Base-by-base conservation (phyloP, 331 rosid species). In the Pyrus hybrid region DNA sequence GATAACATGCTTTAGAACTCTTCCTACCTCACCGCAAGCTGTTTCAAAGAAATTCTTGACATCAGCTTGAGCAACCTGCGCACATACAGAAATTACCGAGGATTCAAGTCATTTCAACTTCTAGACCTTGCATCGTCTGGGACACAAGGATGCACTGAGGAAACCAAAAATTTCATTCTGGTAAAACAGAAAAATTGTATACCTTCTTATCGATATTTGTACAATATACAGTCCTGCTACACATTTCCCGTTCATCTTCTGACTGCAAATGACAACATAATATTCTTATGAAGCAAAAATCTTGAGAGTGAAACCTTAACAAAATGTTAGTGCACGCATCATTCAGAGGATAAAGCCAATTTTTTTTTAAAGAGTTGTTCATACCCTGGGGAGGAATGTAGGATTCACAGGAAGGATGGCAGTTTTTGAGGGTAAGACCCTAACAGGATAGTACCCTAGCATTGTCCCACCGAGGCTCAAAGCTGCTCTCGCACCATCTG, bases 361-460 rank as follows among this genome's bases (percentile, higher is more conserved):
- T 41, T 41, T 41, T 41, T 30, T 67, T 18, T 72, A 73, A 41
- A 80, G 58, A 68, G 14, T 45, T 57, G 37, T 67, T 70, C 86
- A 69, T 88, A 92, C 99, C 95, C 92, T 87, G 63, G 98, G 98
- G 64, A 93, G 97, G 83, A 93, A 93, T 53, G 97, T 87, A 58
- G 98, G 98, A 82, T 93, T 93, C 80, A 93, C 98, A 29, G 98
- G 98, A 85, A 93, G 98, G 75, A 93, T 93, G 67, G 98, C 97
- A 80, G 98, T 93, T 90, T 93, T 93, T 66, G 98, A 93, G 74
- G 98, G 98, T 81, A 93, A 86, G 71, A 93, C 97, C 91, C 92
- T 90, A 29, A 93, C 90, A 51, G 98, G 98, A 83, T 93, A 93
- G 79, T 84, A 93, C 69, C 98, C 98, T 37, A 93, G 89, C 85